Percentiles rank a stretch among this genome's conserved stretches.
These are phyloP conservation scores for Magnusiomyces magnusii DNA, from an alignment of 1,139 yeast species.

Conservation along the genomic window DNA sequence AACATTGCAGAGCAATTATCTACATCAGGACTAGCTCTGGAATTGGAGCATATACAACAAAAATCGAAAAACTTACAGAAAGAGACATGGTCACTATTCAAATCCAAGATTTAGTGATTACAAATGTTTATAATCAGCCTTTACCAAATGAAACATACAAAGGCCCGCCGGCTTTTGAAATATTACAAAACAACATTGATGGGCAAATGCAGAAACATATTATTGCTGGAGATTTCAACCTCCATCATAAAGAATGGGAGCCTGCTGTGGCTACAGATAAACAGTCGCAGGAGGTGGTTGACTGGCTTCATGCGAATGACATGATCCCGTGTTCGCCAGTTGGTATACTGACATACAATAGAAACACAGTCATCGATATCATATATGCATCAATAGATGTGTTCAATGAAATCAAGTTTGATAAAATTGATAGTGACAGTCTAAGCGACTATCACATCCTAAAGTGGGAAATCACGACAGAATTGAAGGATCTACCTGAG, in stretches of 20 bases:
- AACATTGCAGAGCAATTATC: neutral
- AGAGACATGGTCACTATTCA: neutral
- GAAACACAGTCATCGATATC: too few relatives aligned
- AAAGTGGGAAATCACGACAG: too few relatives aligned
- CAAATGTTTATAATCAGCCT: neutral
- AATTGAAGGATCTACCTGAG: too few relatives aligned
- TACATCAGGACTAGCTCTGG: neutral
- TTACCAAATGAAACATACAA: neutral
- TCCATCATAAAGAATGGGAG: neutral
- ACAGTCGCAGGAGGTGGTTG: neutral
- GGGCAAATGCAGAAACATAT: neutral
- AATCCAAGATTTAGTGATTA: neutral
- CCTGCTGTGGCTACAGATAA: neutral
- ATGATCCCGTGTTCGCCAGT: too few relatives aligned
- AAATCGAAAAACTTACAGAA: neutral
- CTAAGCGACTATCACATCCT: too few relatives aligned
- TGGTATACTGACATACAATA: too few relatives aligned
- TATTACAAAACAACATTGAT: neutral
- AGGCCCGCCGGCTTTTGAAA: neutral
- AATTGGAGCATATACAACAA: neutral
- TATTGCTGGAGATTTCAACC: neutral
- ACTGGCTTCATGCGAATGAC: too few relatives aligned
- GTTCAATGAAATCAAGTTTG: too few relatives aligned
- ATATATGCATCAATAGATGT: too few relatives aligned
- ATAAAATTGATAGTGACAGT: too few relatives aligned